Evolutionary conservation across 2,329 filamentous ascomycete species (phyloP).

Genomic region (Cladophialophora carrionii): DNA sequence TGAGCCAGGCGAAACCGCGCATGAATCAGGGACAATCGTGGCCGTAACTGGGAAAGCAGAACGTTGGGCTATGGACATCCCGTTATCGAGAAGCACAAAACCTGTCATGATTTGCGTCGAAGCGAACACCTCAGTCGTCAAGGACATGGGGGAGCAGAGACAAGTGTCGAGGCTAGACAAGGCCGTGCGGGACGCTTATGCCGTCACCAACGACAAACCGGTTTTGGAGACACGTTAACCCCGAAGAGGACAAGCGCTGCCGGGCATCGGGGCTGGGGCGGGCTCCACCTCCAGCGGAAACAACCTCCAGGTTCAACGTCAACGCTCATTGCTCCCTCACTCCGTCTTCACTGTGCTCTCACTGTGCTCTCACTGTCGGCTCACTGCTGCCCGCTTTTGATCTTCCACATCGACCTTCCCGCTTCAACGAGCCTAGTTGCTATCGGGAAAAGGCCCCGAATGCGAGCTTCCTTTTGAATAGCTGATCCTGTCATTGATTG

Average conservation of each 20-base stretch:
- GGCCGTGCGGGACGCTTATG: slow-evolving; percentile 14
- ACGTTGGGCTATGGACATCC: background rate
- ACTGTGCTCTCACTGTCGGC: background rate
- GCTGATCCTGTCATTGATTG: slow-evolving; percentile 28
- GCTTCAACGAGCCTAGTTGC: slow-evolving; percentile 12
- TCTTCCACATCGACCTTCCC: slow-evolving; percentile 6
- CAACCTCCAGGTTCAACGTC: slow-evolving; percentile 17
- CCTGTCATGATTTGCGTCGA: slow-evolving; percentile 22
- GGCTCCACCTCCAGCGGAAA: slow-evolving; percentile 17
- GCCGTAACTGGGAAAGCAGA: slow-evolving; percentile 12
- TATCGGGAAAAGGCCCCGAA: slow-evolving; percentile 19
- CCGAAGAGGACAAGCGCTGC: background rate
- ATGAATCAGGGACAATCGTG: slow-evolving; percentile 20
- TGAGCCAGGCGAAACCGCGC: background rate
- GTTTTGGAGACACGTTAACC: slow-evolving; percentile 22
- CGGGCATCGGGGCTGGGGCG: background rate
- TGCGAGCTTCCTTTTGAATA: slow-evolving; percentile 6
- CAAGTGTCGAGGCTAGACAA: slow-evolving; percentile 24
- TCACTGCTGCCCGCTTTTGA: background rate
- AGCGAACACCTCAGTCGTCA: slow-evolving; percentile 18
- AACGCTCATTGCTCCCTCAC: slow-evolving; percentile 1
- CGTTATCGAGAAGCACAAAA: slow-evolving; percentile 6
- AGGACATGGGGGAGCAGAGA: slow-evolving; percentile 15
- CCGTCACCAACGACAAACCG: slow-evolving; percentile 23
- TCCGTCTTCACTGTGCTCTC: background rate